Evolutionary conservation across 2,329 filamentous ascomycete genomes (phyloP).

Genomic region (Ophiostoma australiae): DNA sequence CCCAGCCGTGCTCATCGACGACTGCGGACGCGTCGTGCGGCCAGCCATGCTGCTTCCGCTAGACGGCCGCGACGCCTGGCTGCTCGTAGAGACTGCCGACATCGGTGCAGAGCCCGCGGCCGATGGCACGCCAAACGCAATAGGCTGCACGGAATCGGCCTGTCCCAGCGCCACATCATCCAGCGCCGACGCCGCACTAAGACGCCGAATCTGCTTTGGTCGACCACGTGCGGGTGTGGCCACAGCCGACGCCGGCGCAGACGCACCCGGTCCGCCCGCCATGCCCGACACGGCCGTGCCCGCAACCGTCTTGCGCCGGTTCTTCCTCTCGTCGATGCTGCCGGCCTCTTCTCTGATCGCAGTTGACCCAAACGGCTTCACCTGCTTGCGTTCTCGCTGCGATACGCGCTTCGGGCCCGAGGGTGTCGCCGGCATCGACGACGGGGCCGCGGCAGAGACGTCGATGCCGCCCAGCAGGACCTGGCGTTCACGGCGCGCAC

Average conservation of each 20-base stretch:
- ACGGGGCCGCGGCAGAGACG: not conserved
- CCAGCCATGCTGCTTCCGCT: conserved; percentile 31
- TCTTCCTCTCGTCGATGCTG: conserved; percentile 34
- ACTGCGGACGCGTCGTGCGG: conserved; percentile 36
- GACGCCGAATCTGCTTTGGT: conserved; percentile 41
- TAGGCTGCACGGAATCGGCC: conserved; percentile 22
- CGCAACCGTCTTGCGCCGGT: conserved; percentile 59
- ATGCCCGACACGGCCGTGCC: not conserved
- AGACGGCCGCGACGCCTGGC: conserved; percentile 39
- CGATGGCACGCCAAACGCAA: not conserved
- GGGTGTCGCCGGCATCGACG: conserved; percentile 28
- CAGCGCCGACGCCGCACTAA: conserved; percentile 45
- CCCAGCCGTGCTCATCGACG: conserved; percentile 39
- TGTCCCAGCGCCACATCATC: conserved; percentile 17
- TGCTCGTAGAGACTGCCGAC: conserved; percentile 25
- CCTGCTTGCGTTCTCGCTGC: conserved; percentile 63
- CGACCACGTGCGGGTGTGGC: conserved; percentile 26
- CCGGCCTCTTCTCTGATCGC: conserved; percentile 45
- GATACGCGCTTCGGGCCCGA: conserved; percentile 60
- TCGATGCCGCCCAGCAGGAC: conserved; percentile 30
- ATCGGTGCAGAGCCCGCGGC: not conserved
- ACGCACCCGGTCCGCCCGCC: conserved; percentile 38
- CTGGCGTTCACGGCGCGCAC: conserved; percentile 61
- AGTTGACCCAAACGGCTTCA: conserved; percentile 44
- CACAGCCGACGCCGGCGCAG: not conserved